Conservation (phyloP, 495 filamentous ascomycete genomes). For the Aspergillus funiculosus region DNA sequence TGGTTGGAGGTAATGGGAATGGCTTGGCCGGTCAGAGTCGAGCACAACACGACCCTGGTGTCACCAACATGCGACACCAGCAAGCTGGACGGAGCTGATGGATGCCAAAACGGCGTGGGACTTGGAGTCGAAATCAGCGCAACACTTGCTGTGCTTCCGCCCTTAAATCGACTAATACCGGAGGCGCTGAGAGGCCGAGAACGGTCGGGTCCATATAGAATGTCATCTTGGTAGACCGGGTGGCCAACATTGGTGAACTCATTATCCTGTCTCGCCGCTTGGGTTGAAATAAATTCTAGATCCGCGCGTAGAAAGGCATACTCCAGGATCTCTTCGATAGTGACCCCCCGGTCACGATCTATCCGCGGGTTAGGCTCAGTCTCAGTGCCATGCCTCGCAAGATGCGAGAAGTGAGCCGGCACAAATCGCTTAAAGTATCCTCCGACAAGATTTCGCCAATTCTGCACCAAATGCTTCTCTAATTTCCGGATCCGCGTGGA, state of each 20-base stretch:
- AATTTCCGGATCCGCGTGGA: constrained; percentile 42
- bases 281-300: constrained; percentile 83
- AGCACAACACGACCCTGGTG: constrained; percentile 81
- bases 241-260: constrained; percentile 62
- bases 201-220: constrained; percentile 60
- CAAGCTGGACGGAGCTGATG: constrained; percentile 71
- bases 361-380: constrained; percentile 9
- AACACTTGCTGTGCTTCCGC: constrained; percentile 83
- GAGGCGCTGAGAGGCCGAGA: constrained; percentile 56
- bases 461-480: constrained; percentile 61
- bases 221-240: constrained; percentile 74
- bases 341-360: constrained; percentile 23
- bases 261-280: constrained; percentile 67
- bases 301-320: constrained; percentile 92
- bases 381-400: constrained; percentile 12
- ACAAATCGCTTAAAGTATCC: constrained; percentile 91
- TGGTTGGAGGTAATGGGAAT: constrained; percentile 81
- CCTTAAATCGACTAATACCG: constrained; percentile 71
- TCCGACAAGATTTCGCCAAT: constrained; percentile 79
- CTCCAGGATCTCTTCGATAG: constrained; percentile 53
- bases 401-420: constrained; percentile 56
- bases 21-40: constrained; percentile 68
- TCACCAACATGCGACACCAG: constrained; percentile 91
- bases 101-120: constrained; percentile 91
- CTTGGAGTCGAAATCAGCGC: constrained; percentile 89